Percentiles rank a stretch among this genome's conserved stretches.
Conservation (phyloP, 1,284 basidiomycete genomes). For the Blastosporella zonata region DNA sequence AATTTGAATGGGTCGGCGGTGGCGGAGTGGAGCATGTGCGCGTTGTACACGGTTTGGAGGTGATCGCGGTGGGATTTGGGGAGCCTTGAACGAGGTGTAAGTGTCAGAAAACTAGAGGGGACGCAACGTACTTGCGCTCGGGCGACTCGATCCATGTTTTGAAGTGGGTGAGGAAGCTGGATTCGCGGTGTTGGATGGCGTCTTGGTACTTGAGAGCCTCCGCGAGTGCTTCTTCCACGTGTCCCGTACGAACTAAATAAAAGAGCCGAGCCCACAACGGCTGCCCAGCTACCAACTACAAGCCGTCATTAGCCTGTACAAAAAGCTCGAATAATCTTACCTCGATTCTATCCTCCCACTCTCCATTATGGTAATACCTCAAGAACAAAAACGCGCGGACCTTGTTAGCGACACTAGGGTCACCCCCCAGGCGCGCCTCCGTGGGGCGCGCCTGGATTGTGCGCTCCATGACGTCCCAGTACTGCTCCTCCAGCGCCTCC, state of each 20-base stretch:
- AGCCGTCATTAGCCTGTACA: constrained; percentile 4
- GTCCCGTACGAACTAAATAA: constrained; percentile 87
- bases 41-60: constrained; percentile 86
- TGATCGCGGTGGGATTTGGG: constrained; percentile 83
- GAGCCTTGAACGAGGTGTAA: constrained; percentile 41
- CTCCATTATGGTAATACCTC: constrained; percentile 75
- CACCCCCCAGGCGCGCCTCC: constrained; percentile 88
- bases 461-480: constrained; percentile 82
- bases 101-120: constrained; percentile 8
- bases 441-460: constrained; percentile 82
- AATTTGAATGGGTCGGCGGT: constrained; percentile 93
- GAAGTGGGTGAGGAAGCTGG: constrained; percentile 83
- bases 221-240: constrained; percentile 75
- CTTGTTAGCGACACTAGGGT: constrained; percentile 88
- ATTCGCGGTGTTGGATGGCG: constrained; percentile 79
- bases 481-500: constrained; percentile 80
- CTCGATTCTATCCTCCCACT: constrained; percentile 86
- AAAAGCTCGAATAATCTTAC: constrained; percentile 35
- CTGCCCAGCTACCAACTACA: constrained; percentile 75
- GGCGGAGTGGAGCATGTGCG: constrained; percentile 85
- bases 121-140: constrained; percentile 60
- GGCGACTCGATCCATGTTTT: constrained; percentile 83
- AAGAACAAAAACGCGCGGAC: constrained; percentile 84
- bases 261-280: constrained; percentile 94
- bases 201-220: constrained; percentile 74